Base-by-base conservation (phyloP, 129 eudicot species). In the Logfia minima region DNA sequence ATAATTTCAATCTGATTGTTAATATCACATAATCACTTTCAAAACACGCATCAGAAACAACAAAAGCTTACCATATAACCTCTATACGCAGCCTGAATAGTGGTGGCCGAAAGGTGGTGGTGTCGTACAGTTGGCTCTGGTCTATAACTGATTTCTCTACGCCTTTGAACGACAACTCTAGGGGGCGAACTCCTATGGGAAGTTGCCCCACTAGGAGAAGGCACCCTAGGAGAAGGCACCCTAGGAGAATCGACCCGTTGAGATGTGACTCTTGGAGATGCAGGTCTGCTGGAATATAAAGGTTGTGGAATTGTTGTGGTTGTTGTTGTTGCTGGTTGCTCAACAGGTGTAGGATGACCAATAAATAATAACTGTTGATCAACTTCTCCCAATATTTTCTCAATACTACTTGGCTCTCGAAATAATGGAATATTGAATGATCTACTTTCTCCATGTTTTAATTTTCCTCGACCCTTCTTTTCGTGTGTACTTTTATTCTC, bases 341-440 rank as follows among this genome's bases (percentile, higher is more conserved):
- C 92, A 4, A 75, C 65, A 70, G 87, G 83, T n/a, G 85, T 63
- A 41, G 87, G 70, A 73, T 91, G 85, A 82, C 89, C 83, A 51
- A 85, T 58, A 58, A 83, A 81, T 64, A 89, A 61, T 55, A 84
- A 68, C 65, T 87, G 88, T 48, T 90, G 83, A 76, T 95, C 99
- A 7, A 78, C 97, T 80, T 95, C 99, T 41, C 95, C 99, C 73
- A 95, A 83, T 70, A 95, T 95, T 76, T 95, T 95, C 87, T 95
- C 97, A 18, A 95, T 95, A 71, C 99, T 95, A 41, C 99, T 95
- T 56, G 99, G 99, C 75, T 86, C 91, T 82, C 96, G 85, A 77
- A 92, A 89, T 2, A 89, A 89, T 23, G 97, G 99, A 74, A 95
- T 87, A 76, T 48, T 48, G 55, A 92, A 95, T 4, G 99, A 92